Evolutionary conservation across 1,284 basidiomycete species (phyloP).

Genomic region (Hypsizygus ulmarius): DNA sequence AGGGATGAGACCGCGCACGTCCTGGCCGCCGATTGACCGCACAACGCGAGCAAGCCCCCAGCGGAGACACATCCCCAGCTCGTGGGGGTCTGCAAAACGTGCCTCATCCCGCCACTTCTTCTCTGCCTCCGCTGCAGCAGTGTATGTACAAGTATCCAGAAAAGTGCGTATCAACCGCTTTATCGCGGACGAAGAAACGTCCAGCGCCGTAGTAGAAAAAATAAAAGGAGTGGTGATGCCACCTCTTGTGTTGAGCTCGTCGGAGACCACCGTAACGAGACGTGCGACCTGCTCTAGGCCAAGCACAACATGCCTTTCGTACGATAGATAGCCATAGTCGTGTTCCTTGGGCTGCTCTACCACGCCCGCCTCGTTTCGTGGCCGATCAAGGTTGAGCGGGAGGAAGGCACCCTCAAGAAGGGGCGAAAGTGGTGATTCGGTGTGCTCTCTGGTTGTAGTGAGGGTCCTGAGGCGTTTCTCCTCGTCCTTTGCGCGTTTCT

Average conservation of each 20-base stretch:
- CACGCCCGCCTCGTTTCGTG: conserved; percentile 33
- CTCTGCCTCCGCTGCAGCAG: conserved; percentile 47
- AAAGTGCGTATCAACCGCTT: conserved; percentile 76
- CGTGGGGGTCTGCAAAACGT: conserved; percentile 77
- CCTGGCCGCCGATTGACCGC: conserved; percentile 59
- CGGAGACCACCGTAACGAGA: conserved; percentile 67
- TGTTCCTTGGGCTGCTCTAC: conserved; percentile 28
- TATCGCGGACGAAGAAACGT: conserved; percentile 70
- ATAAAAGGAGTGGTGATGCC: conserved; percentile 86
- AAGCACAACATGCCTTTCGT: conserved; percentile 70
- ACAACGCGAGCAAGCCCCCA: conserved; percentile 82
- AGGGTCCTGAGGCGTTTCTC: conserved; percentile 33
- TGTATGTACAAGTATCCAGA: conserved; percentile 49
- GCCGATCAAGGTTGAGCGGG: conserved; percentile 54
- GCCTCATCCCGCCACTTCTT: conserved; percentile 74
- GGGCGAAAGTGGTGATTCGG: conserved; percentile 23
- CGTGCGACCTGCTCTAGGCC: conserved; percentile 71
- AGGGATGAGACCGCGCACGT: conserved; percentile 69
- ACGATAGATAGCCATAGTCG: conserved; percentile 73
- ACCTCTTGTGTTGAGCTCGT: conserved; percentile 71
- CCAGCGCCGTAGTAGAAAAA: conserved; percentile 83
- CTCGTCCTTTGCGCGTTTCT: conserved; percentile 50
- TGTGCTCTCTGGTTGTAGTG: conserved; percentile 33
- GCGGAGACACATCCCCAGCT: conserved; percentile 82
- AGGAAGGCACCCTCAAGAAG: conserved; percentile 66